Percentiles rank a stretch among this genome's conserved stretches.
These are phyloP conservation scores for Neurospora africana DNA, from an alignment of 495 filamentous ascomycete genomes.

Conservation along the genomic window DNA sequence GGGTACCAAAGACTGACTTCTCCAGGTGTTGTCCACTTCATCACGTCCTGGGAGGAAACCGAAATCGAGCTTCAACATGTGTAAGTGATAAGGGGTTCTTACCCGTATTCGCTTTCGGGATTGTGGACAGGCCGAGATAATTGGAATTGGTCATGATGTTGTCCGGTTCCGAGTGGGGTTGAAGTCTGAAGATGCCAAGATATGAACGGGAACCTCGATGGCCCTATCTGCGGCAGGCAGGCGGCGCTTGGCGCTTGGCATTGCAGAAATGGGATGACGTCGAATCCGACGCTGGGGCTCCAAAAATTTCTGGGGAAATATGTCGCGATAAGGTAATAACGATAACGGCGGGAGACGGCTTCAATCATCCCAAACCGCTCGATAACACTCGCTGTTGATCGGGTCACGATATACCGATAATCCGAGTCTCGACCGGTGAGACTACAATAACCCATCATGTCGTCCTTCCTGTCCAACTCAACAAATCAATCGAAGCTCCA, in stretches of 20 bases:
- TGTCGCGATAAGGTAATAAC: background rate
- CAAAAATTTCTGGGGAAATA: background rate
- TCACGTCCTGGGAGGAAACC: background rate
- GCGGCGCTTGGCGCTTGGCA: background rate
- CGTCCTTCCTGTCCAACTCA: constrained; percentile 27
- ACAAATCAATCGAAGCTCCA: constrained; percentile 38
- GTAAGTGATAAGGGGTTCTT: background rate
- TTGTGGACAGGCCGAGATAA: background rate
- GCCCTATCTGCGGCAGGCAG: background rate
- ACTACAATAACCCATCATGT: constrained; percentile 16
- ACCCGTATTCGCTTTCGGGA: background rate
- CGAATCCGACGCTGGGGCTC: background rate
- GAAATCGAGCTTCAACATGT: background rate
- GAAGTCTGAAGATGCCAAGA: background rate
- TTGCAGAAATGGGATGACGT: background rate
- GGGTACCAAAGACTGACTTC: background rate
- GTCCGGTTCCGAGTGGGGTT: background rate
- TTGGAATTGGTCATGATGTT: background rate
- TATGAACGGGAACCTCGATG: background rate
- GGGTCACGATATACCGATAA: background rate
- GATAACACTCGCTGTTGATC: background rate
- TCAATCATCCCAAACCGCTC: background rate
- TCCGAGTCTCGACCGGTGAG: background rate
- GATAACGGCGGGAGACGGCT: background rate
- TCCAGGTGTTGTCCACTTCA: background rate